phyloP scores from a whole-genome alignment of 208 protist species.

The Spongospora subterranea region DNA sequence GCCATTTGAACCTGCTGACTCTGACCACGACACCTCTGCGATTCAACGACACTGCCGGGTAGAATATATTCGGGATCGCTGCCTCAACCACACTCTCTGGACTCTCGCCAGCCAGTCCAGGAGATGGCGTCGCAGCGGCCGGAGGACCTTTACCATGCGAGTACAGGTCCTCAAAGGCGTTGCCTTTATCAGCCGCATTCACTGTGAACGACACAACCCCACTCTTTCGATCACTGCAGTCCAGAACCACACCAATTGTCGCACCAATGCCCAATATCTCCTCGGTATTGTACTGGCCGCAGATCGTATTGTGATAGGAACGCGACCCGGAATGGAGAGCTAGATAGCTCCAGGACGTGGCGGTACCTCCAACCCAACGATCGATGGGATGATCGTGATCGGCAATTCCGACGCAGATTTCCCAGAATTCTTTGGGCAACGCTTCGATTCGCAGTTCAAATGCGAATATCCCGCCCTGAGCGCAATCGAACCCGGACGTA shows the following conservation, averaged over 20 bases:
- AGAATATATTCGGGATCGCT: not conserved
- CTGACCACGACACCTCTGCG: not conserved
- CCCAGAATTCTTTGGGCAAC: slow-evolving; percentile 46
- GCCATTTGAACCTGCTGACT: slow-evolving; percentile 56
- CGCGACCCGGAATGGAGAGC: slow-evolving; percentile 14
- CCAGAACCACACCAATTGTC: slow-evolving; percentile 28
- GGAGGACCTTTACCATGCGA: not conserved
- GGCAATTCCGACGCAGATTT: not conserved
- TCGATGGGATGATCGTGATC: slow-evolving; percentile 27
- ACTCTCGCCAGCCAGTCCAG: too few relatives aligned
- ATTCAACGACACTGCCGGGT: slow-evolving; percentile 46
- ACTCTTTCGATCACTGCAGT: slow-evolving; percentile 9
- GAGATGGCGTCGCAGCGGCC: not conserved
- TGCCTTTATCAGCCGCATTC: slow-evolving; percentile 48
- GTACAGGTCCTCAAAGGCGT: slow-evolving; percentile 36
- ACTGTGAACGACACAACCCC: slow-evolving; percentile 18
- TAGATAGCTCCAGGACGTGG: slow-evolving; percentile 27
- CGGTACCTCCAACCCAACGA: slow-evolving; percentile 22
- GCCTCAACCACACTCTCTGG: not conserved
- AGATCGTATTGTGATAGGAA: slow-evolving; percentile 44
- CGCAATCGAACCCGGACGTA: slow-evolving; percentile 16
- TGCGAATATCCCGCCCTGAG: not conserved
- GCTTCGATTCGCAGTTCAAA: slow-evolving; percentile 32
- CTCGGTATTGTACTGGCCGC: slow-evolving; percentile 28
- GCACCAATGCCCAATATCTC: slow-evolving; percentile 30